Evolutionary conservation across 2,329 filamentous ascomycete species (phyloP), one percentile per base, ranked within the genome.

Genomic region (Neophaeococcomyces mojaviensis): DNA sequence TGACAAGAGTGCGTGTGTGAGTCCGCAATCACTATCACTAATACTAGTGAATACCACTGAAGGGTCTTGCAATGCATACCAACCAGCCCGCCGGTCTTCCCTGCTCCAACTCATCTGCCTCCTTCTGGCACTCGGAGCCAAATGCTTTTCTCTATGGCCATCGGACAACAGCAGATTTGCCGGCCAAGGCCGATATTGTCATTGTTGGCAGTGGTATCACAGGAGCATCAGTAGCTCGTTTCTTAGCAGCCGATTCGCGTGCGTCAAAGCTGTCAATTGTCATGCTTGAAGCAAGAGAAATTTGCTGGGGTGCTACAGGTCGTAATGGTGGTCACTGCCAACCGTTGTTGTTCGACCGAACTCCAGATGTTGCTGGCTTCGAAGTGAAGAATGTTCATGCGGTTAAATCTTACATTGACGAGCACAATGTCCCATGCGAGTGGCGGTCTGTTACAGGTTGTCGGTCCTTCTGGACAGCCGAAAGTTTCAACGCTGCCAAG

Each of bases 151-250:
- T 46, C 26, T 31, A 30, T 16, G 33, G 33, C n/a, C 43, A 46
- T 19, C 31, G 35, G 8, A 46, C 43, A n/a, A 46, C 43, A 39
- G 22, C 10, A 13, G 34, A 39, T 20, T 47, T 63, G 2, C 62
- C 62, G 1, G 15, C 50, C 16, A 51, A 50, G 2, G 57, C 55
- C 7, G 63, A 67, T 48, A 49, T 64, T 19, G 60, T 57, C 26
- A 62, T 68, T 32, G 59, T 68, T 26, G 66, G 66, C n/a, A 63
- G 63, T 10, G 66, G 66, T 1, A 64, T 68, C 39, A 60, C 62
- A 16, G 66, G 64, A 31, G 60, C 64, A 10, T 55, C 54, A 35
- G 54, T 67, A 20, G 63, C 62, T 6, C 58, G 57, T 44, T 59
- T 60, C 36, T 48, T 61, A 24, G 53, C 61, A 10, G 33, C 35